phyloP scores from a whole-genome alignment of 208 protist genomes.

The Crithidia expoeki region DNA sequence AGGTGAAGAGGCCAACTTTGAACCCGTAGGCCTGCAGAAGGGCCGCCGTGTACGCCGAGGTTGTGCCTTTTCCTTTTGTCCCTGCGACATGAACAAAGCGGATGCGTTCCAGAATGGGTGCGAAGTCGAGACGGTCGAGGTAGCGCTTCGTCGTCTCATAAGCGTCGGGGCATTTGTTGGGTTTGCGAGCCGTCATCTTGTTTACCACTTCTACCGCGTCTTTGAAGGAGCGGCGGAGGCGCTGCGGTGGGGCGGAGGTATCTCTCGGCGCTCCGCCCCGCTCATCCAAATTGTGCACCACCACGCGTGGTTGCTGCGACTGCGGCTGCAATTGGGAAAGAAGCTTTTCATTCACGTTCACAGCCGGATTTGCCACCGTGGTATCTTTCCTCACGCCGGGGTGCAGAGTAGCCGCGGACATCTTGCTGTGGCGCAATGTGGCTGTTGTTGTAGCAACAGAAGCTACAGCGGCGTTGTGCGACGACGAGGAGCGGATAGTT shows the following conservation, averaged over 20 bases:
- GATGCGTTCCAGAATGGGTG: conserved; percentile 90
- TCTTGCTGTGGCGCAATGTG: conserved; percentile 12
- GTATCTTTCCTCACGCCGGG: conserved; percentile 18
- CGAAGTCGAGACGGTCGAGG: conserved; percentile 90
- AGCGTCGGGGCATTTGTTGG: conserved; percentile 81
- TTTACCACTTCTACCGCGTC: conserved; percentile 64
- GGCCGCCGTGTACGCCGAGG: conserved; percentile 74
- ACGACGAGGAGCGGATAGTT: background rate
- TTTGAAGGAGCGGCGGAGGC: conserved; percentile 56
- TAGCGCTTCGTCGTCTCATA: conserved; percentile 79
- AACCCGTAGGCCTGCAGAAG: conserved; percentile 85
- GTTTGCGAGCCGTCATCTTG: conserved; percentile 47
- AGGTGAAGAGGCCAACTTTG: conserved; percentile 91
- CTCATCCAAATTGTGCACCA: conserved; percentile 31
- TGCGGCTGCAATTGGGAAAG: background rate
- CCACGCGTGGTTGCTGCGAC: background rate
- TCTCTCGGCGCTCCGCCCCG: conserved; percentile 6
- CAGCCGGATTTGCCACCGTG: background rate
- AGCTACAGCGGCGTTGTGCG: background rate
- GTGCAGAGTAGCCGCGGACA: conserved; percentile 39
- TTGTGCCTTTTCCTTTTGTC: conserved; percentile 94
- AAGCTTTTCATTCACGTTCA: background rate
- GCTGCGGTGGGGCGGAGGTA: background rate
- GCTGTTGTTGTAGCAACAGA: background rate
- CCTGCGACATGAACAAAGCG: conserved; percentile 94